phyloP scores from a whole-genome alignment of 352 stramenopile species.

The Thalassiosira exigua region DNA sequence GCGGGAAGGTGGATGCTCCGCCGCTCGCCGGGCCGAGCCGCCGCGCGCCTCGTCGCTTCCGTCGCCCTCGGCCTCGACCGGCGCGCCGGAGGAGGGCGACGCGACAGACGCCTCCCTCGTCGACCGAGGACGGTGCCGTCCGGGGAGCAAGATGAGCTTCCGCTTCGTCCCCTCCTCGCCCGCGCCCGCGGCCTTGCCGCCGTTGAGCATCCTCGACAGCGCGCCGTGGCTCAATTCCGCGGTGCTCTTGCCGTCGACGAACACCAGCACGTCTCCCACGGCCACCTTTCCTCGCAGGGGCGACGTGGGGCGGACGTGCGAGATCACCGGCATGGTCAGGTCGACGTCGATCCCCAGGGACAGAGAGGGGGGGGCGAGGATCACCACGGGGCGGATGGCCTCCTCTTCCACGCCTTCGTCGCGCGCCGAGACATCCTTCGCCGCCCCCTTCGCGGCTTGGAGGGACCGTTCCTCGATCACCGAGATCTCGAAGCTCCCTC shows the following conservation, averaged over 20 bases:
- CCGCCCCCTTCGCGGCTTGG: neutral
- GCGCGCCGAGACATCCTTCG: neutral
- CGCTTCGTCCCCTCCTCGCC: neutral
- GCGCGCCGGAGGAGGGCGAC: neutral
- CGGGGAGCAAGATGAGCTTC: neutral
- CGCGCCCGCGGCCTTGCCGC: neutral
- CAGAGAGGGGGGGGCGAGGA: neutral
- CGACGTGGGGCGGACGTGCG: constrained; percentile 9
- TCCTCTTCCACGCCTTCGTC: neutral
- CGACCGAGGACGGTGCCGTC: neutral
- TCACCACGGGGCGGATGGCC: neutral
- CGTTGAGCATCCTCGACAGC: neutral
- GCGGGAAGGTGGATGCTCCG: too few species aligned
- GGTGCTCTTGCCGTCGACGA: neutral
- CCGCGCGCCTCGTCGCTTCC: neutral
- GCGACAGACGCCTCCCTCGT: too few species aligned
- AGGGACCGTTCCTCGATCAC: neutral
- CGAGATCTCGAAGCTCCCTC: neutral
- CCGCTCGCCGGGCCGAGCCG: too few species aligned
- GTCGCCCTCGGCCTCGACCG: too few species aligned
- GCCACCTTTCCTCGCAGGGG: neutral
- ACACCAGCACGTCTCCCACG: neutral
- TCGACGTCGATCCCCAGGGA: constrained; percentile 20
- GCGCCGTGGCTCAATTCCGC: constrained; percentile 1
- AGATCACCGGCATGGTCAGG: constrained; percentile 8